phyloP scores from a whole-genome alignment of 768 basidiomycete species.

The Aureoboletus auriporus region DNA sequence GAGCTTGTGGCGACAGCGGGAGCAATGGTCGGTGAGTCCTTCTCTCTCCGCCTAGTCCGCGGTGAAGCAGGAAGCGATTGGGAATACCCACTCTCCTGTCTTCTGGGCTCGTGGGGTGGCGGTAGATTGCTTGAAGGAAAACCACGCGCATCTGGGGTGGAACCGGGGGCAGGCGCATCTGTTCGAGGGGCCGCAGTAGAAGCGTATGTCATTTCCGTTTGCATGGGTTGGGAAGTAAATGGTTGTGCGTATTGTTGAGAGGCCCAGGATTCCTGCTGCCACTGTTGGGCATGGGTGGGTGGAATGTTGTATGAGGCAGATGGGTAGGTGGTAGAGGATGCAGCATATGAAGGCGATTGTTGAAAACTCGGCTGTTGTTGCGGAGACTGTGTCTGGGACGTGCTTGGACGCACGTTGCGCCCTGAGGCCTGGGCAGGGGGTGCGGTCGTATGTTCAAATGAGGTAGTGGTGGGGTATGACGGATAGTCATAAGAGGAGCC shows the following conservation, averaged over 20 bases:
- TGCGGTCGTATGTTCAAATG: conserved; percentile 21
- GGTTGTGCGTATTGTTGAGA: conserved; percentile 30
- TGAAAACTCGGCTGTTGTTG: conserved; percentile 26
- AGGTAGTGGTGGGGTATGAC: conserved; percentile 33
- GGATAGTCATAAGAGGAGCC: conserved; percentile 50
- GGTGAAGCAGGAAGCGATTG: conserved; percentile 24
- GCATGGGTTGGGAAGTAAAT: conserved; percentile 32
- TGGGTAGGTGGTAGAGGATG: conserved; percentile 26
- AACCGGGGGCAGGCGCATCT: conserved; percentile 27
- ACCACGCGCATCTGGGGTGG: conserved; percentile 29
- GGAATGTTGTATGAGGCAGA: conserved; percentile 27
- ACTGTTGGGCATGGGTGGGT: conserved; percentile 33
- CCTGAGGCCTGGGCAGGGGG: conserved; percentile 28
- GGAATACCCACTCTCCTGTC: conserved; percentile 31
- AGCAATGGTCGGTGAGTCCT: conserved; percentile 29
- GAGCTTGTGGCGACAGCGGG: conserved; percentile 24
- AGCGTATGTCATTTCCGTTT: conserved; percentile 31
- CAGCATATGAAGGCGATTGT: conserved; percentile 23
- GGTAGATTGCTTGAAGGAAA: conserved; percentile 25
- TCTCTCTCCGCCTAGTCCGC: conserved; percentile 36
- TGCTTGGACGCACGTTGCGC: conserved; percentile 26
- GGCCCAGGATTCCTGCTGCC: conserved; percentile 40
- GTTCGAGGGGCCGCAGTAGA: conserved; percentile 29
- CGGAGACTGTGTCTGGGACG: conserved; percentile 32
- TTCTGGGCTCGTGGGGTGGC: conserved; percentile 30